phyloP scores from a whole-genome alignment of 345 rosid genomes.

The Orychophragmus violaceus region DNA sequence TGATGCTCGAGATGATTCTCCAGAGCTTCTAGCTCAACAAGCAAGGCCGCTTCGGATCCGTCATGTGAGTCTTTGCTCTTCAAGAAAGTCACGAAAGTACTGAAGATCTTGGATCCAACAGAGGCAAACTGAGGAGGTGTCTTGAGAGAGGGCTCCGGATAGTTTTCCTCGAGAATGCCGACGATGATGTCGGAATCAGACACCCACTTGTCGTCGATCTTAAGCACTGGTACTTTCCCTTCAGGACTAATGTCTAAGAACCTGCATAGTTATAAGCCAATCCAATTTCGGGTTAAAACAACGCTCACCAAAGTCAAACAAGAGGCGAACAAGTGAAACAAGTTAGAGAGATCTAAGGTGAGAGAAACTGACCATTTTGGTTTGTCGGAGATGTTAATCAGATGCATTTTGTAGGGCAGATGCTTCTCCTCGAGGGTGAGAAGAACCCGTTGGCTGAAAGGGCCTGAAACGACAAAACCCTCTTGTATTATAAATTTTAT shows the following conservation, averaged over 20 bases:
- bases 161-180: constrained; percentile 71
- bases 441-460: constrained; percentile 58
- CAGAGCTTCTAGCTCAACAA: constrained; percentile 66
- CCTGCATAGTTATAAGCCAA: constrained; percentile 37
- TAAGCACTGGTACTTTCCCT: constrained; percentile 76
- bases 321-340: background rate
- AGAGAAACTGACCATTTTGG: constrained; percentile 63
- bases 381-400: constrained; percentile 55
- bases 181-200: constrained; percentile 82
- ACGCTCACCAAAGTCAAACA: background rate
- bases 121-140: constrained; percentile 61
- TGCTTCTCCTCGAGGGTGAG: constrained; percentile 90
- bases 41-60: constrained; percentile 68
- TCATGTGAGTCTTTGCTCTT: constrained; percentile 85
- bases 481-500: background rate
- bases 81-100: constrained; percentile 53
- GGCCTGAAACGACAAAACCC: constrained; percentile 42
- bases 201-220: constrained; percentile 79
- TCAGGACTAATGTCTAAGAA: constrained; percentile 69
- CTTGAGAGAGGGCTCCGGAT: constrained; percentile 65
- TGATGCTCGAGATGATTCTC: constrained; percentile 74
- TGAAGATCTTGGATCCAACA: constrained; percentile 68
- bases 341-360: background rate
- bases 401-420: constrained; percentile 48
- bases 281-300: background rate